A percentile compares a stretch with the other conserved stretches of the same genome.
Evolutionary conservation across 1,284 basidiomycete genomes (phyloP).

Genomic region (Puccinia hordei): DNA sequence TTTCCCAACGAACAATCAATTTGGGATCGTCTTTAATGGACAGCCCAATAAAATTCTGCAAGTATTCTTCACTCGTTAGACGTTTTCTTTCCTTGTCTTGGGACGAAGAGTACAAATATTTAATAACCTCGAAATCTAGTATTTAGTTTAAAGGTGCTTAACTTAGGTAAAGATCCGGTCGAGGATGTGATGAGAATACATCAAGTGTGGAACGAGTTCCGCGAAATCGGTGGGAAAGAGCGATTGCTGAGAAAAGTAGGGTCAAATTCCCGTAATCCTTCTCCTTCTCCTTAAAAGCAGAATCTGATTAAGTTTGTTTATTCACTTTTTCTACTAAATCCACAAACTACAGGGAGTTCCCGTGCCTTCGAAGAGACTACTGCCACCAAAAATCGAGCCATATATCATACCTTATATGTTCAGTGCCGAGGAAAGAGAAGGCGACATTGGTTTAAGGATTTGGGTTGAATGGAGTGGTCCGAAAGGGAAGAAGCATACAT

Average conservation of each 20-base stretch:
- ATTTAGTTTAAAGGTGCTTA: slow-evolving; percentile 45
- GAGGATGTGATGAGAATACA: slow-evolving; percentile 45
- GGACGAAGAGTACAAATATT: background rate
- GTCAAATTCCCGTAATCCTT: background rate
- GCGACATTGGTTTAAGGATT: slow-evolving; percentile 34
- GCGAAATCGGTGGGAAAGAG: slow-evolving; percentile 51
- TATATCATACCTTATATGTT: slow-evolving; percentile 38
- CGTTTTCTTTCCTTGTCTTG: background rate
- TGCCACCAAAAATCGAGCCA: slow-evolving; percentile 40
- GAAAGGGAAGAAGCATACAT: slow-evolving; percentile 26
- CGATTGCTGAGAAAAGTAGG: slow-evolving; percentile 27
- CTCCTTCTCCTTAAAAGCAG: background rate
- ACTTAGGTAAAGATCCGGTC: slow-evolving; percentile 40
- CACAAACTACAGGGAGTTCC: slow-evolving; percentile 29
- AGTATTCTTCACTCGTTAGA: background rate
- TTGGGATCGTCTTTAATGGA: slow-evolving; percentile 48
- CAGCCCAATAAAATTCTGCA: slow-evolving; percentile 49
- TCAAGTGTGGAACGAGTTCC: slow-evolving; percentile 48
- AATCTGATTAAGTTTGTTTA: background rate
- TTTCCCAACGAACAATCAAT: slow-evolving; percentile 47
- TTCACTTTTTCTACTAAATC: background rate
- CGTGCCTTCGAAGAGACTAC: slow-evolving; percentile 33
- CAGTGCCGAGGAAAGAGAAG: slow-evolving; percentile 47
- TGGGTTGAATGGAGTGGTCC: slow-evolving; percentile 48
- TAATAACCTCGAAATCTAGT: slow-evolving; percentile 15